Evolutionary conservation across 805 yeast species (phyloP).

Genomic region (Candida ortonii): DNA sequence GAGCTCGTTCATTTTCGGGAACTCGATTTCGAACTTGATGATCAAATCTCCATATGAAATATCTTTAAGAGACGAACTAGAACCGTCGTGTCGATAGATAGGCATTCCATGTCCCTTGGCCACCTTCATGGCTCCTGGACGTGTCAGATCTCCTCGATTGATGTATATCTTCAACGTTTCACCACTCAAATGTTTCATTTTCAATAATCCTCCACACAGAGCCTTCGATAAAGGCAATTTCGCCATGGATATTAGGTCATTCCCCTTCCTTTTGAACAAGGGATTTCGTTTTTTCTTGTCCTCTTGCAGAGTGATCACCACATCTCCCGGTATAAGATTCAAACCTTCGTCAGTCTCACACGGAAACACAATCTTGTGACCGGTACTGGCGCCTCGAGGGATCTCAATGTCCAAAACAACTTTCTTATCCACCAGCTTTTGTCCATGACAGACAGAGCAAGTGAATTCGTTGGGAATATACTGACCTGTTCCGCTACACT

Average conservation of each 20-base stretch:
- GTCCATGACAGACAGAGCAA: constrained; percentile 44
- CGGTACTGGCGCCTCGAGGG: constrained; percentile 53
- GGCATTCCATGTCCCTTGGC: constrained; percentile 63
- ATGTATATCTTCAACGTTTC: constrained; percentile 38
- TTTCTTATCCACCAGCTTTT: constrained; percentile 44
- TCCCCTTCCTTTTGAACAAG: constrained; percentile 36
- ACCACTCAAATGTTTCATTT: constrained; percentile 37
- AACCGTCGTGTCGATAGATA: constrained; percentile 23
- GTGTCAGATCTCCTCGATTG: constrained; percentile 50
- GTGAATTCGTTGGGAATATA: constrained; percentile 30
- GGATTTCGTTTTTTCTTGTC: constrained; percentile 34
- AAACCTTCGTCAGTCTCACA: constrained; percentile 67
- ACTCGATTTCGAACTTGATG: constrained; percentile 54
- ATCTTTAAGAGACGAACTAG: constrained; percentile 2
- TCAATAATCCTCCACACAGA: constrained; percentile 28
- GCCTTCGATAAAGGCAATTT: constrained; percentile 22
- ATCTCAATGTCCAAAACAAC: constrained; percentile 52
- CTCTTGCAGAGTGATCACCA: constrained; percentile 46
- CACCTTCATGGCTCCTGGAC: constrained; percentile 40
- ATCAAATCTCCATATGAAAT: constrained; percentile 49
- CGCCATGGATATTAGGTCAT: constrained; percentile 22
- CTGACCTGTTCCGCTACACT: constrained; percentile 43
- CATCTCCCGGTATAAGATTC: constrained; percentile 63
- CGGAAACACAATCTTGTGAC: constrained; percentile 50
- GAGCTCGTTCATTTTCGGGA: constrained; percentile 48